Conservation (phyloP, 2,329 filamentous ascomycete genomes). For the Venturia aucupariae region DNA sequence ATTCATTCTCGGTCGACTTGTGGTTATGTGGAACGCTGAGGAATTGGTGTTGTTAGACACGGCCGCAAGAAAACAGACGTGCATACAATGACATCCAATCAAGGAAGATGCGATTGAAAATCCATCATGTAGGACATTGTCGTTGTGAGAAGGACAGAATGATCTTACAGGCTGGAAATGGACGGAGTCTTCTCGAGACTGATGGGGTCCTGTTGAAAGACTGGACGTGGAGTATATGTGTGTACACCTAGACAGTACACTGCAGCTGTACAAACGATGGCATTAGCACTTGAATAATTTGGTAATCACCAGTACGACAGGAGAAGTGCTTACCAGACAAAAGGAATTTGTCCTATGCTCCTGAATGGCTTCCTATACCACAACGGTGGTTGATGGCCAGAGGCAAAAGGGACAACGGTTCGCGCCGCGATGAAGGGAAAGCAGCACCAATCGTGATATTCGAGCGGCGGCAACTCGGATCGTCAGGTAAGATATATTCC, state of each 20-base stretch:
- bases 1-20: neutral
- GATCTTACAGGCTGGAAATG: neutral
- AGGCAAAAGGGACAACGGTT: neutral
- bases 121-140: neutral
- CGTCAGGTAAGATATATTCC: neutral
- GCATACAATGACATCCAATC: neutral
- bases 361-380: neutral
- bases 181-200: neutral
- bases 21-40: constrained; percentile 1
- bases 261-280: neutral
- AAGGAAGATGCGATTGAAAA: neutral
- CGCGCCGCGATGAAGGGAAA: neutral
- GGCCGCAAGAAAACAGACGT: neutral
- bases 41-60: constrained; percentile 4
- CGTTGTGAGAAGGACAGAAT: neutral
- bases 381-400: neutral
- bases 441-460: neutral
- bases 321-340: neutral
- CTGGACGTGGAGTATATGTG: neutral
- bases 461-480: neutral
- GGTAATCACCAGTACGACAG: neutral
- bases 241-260: no score
- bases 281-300: neutral
- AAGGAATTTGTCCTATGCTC: neutral
- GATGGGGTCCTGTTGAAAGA: neutral